Evolutionary conservation across 148 eudicot species (phyloP).

Genomic region (Diospyros lotus): DNA sequence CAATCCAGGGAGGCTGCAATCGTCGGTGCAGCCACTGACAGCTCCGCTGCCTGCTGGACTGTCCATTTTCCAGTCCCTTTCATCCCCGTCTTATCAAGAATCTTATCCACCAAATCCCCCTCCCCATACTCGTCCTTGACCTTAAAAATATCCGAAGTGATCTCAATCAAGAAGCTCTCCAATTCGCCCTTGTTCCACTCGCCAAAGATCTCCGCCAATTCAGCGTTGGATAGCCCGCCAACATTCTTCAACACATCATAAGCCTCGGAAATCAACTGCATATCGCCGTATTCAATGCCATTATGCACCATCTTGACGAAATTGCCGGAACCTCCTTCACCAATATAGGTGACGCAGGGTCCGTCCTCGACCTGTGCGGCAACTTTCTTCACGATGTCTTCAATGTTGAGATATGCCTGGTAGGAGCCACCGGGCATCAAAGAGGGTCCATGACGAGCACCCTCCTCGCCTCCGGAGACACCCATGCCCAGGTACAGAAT

Average conservation of each 20-base stretch:
- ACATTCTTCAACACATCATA: conserved; percentile 68
- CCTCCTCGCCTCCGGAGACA: conserved; percentile 84
- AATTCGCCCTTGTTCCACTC: conserved; percentile 81
- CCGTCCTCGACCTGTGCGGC: conserved; percentile 89
- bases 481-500: conserved; percentile 77
- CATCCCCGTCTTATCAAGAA: conserved; percentile 87
- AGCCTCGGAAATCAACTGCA: conserved; percentile 84
- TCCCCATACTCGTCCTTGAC: conserved; percentile 54
- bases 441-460: conserved; percentile 64
- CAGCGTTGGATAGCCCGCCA: conserved; percentile 59
- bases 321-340: conserved; percentile 78
- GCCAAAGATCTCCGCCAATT: conserved; percentile 55
- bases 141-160: conserved; percentile 72
- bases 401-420: conserved; percentile 49
- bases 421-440: conserved; percentile 78
- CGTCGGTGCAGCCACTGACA: conserved; percentile 75
- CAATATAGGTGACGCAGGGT: conserved; percentile 86
- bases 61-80: conserved; percentile 98
- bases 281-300: conserved; percentile 88
- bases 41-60: conserved; percentile 88
- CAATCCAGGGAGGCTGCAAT: conserved; percentile 77
- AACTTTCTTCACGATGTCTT: conserved; percentile 45
- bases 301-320: conserved; percentile 89
- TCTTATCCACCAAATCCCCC: conserved; percentile 74
- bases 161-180: conserved; percentile 81